phyloP scores from a whole-genome alignment of 805 yeast genomes.

The Candida jianshihensis region DNA sequence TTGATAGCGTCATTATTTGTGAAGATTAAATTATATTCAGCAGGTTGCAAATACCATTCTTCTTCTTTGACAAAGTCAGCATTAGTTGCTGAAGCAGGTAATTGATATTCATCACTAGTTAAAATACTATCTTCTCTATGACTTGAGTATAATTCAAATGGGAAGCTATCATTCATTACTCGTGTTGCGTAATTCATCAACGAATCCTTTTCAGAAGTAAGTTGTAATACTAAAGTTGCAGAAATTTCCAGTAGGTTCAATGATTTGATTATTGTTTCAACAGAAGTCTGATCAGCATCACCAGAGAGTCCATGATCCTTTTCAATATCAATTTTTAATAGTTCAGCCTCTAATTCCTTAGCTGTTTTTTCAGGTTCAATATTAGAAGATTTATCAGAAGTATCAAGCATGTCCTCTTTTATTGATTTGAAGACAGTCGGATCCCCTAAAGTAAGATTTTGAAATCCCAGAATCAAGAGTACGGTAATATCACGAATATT shows the following conservation, averaged over 20 bases:
- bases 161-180: conserved; percentile 68
- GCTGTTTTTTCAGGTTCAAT: conserved; percentile 43
- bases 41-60: conserved; percentile 72
- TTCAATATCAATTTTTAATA: conserved; percentile 41
- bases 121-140: conserved; percentile 32
- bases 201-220: conserved; percentile 65
- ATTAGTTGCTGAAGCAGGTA: conserved; percentile 23
- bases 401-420: conserved; percentile 37
- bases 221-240: conserved; percentile 40
- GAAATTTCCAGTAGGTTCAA: conserved; percentile 29
- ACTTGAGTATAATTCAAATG: conserved; percentile 47
- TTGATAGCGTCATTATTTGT: conserved; percentile 67
- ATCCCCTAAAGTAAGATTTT: conserved; percentile 61
- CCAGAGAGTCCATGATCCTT: conserved; percentile 28
- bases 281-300: conserved; percentile 24
- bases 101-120: conserved; percentile 19
- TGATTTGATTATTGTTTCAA: conserved; percentile 26
- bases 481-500: conserved; percentile 54
- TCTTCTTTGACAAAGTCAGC: conserved; percentile 29
- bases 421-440: conserved; percentile 67
- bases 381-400: conserved; percentile 29
- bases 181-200: conserved; percentile 68
- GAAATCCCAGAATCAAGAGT: conserved; percentile 58
- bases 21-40: conserved; percentile 49
- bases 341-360: conserved; percentile 35